Percentiles rank a stretch among this genome's conserved stretches.
Conservation (phyloP, 345 rosid genomes). For the Raphanus sativus region DNA sequence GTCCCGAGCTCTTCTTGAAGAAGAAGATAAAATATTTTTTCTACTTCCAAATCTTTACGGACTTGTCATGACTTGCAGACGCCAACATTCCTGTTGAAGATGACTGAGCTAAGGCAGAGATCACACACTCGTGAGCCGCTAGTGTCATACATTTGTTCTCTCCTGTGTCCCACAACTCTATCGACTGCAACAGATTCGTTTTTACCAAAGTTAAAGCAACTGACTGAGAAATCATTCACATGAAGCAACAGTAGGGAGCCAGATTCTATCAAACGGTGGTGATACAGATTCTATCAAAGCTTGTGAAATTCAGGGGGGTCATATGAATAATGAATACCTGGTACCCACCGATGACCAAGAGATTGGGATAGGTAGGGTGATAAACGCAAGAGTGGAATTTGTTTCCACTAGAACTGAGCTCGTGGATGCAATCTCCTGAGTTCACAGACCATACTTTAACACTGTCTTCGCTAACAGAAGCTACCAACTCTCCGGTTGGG, state of each 20-base stretch:
- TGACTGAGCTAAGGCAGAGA: conserved; percentile 77
- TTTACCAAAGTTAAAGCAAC: conserved; percentile 7
- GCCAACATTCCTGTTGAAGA: conserved; percentile 73
- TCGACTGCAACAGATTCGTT: conserved; percentile 48
- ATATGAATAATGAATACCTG: conserved; percentile 56
- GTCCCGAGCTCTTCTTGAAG: conserved; percentile 16
- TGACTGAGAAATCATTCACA: background rate
- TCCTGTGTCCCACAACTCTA: conserved; percentile 79
- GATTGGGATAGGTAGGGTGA: conserved; percentile 80
- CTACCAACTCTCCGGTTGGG: conserved; percentile 65
- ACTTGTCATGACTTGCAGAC: conserved; percentile 87
- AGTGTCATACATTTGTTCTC: conserved; percentile 80
- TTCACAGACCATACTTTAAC: conserved; percentile 76
- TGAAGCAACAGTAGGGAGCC: conserved; percentile 9
- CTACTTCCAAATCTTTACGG: conserved; percentile 91
- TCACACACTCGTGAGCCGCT: conserved; percentile 71
- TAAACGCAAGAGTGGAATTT: conserved; percentile 84
- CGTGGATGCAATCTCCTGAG: conserved; percentile 74
- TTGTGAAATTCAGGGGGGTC: background rate
- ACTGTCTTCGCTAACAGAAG: conserved; percentile 74
- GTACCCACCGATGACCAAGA: conserved; percentile 87
- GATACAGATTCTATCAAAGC: background rate
- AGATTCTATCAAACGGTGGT: background rate
- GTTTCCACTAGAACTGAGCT: conserved; percentile 77
- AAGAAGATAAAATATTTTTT: conserved; percentile 5